Evolutionary conservation across 164 flowering plant species (phyloP).

Genomic region (Piper longum): DNA sequence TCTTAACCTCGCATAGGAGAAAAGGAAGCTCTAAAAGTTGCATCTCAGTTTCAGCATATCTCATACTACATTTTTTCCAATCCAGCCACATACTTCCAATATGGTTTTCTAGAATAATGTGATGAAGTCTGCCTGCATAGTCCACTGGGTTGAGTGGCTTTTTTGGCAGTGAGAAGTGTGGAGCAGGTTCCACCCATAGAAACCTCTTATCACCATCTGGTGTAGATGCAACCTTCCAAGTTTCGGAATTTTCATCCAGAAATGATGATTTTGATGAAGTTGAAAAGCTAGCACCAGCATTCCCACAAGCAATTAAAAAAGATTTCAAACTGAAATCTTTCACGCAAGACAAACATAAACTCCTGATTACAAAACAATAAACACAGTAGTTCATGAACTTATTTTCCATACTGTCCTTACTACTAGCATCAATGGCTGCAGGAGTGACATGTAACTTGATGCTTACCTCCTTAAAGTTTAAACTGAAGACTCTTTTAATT

Average conservation of each 20-base stretch:
- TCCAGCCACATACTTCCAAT: conserved; percentile 39
- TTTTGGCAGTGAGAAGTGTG: conserved; percentile 13
- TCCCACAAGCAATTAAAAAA: conserved; percentile 39
- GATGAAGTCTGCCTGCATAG: conserved; percentile 10
- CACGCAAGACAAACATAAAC: conserved; percentile 22
- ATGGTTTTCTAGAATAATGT: conserved; percentile 19
- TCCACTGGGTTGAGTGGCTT: conserved; percentile 6
- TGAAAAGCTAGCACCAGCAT: conserved; percentile 29
- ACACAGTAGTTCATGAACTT: conserved; percentile 17
- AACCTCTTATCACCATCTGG: conserved; percentile 15
- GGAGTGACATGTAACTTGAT: conserved; percentile 24
- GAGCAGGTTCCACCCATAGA: conserved; percentile 53
- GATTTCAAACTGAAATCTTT: conserved; percentile 25
- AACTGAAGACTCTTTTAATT: conserved; percentile 16
- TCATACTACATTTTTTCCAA: conserved; percentile 28
- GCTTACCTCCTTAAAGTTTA: conserved; percentile 33
- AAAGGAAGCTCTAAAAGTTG: conserved; percentile 36
- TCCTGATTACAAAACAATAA: conserved; percentile 29
- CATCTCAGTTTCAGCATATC: conserved; percentile 20
- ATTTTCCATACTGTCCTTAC: no score
- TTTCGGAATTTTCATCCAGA: conserved; percentile 3
- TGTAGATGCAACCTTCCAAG: conserved; percentile 1
- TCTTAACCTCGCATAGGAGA: conserved; percentile 41
- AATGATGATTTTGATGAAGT: conserved; percentile 12
- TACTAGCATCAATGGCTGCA: conserved; percentile 8